Percentiles rank a stretch among this genome's conserved stretches.
Evolutionary conservation across 495 filamentous ascomycete genomes (phyloP).

Genomic region (Tuber calosporum): DNA sequence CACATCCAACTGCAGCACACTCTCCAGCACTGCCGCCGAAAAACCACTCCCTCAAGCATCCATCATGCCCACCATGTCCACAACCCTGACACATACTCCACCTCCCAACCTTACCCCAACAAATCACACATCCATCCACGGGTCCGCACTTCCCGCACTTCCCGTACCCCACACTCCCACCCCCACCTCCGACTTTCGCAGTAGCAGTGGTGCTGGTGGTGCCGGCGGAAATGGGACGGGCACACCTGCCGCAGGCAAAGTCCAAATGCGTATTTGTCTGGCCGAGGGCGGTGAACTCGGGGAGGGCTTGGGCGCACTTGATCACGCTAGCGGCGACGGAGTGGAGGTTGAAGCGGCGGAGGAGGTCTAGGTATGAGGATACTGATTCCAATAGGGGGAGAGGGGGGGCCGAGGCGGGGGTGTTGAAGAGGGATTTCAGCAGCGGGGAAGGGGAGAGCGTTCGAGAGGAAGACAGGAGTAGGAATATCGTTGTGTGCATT

Average conservation of each 20-base stretch:
- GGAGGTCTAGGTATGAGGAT: not conserved
- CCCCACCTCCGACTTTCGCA: conserved; percentile 1
- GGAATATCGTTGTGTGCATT: conserved; percentile 1
- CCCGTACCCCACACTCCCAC: conserved; percentile 3
- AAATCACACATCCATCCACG: conserved; percentile 39
- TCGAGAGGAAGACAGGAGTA: not conserved
- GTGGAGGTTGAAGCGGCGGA: not conserved
- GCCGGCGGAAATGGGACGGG: not conserved
- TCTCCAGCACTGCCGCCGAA: conserved; percentile 25
- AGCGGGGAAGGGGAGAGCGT: not conserved
- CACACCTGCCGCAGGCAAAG: not conserved
- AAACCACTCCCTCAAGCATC: conserved; percentile 39
- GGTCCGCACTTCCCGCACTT: conserved; percentile 10
- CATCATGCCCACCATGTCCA: conserved; percentile 38
- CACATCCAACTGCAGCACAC: conserved; percentile 39
- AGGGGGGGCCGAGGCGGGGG: not conserved
- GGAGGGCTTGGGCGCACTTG: conserved; percentile 4
- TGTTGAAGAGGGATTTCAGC: not conserved
- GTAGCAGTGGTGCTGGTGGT: not conserved
- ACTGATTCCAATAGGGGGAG: not conserved
- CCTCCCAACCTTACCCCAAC: conserved; percentile 33
- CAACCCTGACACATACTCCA: conserved; percentile 39
- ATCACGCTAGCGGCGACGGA: not conserved
- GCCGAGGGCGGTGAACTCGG: not conserved
- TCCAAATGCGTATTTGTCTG: not conserved